phyloP scores from a whole-genome alignment of 1,284 basidiomycete species.

The Psilocybe mexicana region DNA sequence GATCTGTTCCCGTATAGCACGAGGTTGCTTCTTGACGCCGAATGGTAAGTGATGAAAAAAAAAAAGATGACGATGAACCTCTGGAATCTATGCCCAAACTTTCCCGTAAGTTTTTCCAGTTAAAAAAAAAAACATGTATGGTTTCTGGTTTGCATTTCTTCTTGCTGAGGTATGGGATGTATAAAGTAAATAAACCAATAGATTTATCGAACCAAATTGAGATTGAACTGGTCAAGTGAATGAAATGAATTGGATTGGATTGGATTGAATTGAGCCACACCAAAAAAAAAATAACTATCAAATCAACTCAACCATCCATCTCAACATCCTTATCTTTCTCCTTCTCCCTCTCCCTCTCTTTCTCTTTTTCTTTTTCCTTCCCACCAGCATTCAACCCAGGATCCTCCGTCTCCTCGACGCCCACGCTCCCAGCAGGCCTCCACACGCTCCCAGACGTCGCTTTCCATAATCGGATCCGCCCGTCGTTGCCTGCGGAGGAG shows the following conservation, averaged over 20 bases:
- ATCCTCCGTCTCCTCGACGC: slow-evolving; percentile 73
- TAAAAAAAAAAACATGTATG: too few species aligned
- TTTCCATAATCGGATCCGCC: slow-evolving; percentile 87
- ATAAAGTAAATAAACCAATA: too few species aligned
- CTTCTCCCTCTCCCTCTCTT: too few species aligned
- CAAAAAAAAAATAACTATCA: not conserved
- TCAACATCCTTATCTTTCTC: slow-evolving; percentile 38
- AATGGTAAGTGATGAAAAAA: not conserved
- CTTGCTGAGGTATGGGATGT: too few species aligned
- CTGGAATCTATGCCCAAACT: too few species aligned
- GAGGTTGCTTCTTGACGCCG: not conserved
- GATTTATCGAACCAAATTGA: too few species aligned
- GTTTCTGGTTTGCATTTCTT: too few species aligned
- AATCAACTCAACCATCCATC: slow-evolving; percentile 34
- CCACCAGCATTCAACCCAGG: not conserved
- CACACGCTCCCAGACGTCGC: slow-evolving; percentile 74
- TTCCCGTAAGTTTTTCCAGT: too few species aligned
- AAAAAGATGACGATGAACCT: too few species aligned
- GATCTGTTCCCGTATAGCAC: not conserved
- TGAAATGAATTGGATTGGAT: too few species aligned
- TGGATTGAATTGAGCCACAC: not conserved
- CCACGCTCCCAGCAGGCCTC: slow-evolving; percentile 75
- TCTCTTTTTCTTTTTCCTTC: too few species aligned
- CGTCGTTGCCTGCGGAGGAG: slow-evolving; percentile 88
- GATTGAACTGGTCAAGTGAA: too few species aligned